Evolutionary conservation across 2,329 filamentous ascomycete genomes (phyloP).

Genomic region (Metarhizium sp.): DNA sequence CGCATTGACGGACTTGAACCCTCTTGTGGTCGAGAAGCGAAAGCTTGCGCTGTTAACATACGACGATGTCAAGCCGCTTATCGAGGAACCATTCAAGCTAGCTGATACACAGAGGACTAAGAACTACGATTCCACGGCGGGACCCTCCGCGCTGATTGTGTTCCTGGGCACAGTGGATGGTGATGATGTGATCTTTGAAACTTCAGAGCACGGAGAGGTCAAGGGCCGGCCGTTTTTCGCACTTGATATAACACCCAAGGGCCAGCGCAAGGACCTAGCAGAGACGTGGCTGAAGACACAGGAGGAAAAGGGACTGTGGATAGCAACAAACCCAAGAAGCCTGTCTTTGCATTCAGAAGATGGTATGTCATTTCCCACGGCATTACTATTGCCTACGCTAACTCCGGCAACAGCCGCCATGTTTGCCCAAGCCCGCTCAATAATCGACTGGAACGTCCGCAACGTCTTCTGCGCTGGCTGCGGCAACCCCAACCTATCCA

Average conservation of each 20-base stretch:
- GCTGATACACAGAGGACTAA: slow-evolving; percentile 65
- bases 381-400: background rate
- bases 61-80: slow-evolving; percentile 59
- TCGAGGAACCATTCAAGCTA: slow-evolving; percentile 64
- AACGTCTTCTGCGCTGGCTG: slow-evolving; percentile 90
- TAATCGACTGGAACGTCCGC: slow-evolving; percentile 89
- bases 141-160: slow-evolving; percentile 56
- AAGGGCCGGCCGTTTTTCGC: slow-evolving; percentile 80
- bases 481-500: slow-evolving; percentile 69
- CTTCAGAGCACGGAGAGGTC: slow-evolving; percentile 53
- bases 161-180: slow-evolving; percentile 77
- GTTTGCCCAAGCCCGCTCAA: slow-evolving; percentile 77
- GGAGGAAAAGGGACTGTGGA: slow-evolving; percentile 49
- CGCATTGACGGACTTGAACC: slow-evolving; percentile 68
- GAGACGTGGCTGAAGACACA: slow-evolving; percentile 33
- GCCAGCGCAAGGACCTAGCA: slow-evolving; percentile 51
- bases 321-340: slow-evolving; percentile 57
- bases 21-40: slow-evolving; percentile 48
- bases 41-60: slow-evolving; percentile 60
- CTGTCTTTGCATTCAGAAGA: slow-evolving; percentile 51
- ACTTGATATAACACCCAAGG: slow-evolving; percentile 73
- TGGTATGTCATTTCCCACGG: slow-evolving; percentile 33
- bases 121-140: slow-evolving; percentile 62
- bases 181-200: slow-evolving; percentile 20
- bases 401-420: slow-evolving; percentile 57